Evolutionary conservation across 1,139 yeast genomes (phyloP).

Genomic region (Saccharomyces hybrid): DNA sequence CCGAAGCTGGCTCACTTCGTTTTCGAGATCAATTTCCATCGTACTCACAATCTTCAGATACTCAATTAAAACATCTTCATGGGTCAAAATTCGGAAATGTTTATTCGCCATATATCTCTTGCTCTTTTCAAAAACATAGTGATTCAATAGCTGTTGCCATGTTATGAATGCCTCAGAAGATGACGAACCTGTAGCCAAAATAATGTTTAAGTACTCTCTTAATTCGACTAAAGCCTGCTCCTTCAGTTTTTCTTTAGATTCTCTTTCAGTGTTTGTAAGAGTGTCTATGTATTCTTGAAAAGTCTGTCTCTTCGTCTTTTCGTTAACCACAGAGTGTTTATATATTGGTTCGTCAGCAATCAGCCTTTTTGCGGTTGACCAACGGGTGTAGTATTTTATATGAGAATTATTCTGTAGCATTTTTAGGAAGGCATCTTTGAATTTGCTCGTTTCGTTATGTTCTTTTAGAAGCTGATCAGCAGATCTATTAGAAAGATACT

Average conservation of each 20-base stretch:
- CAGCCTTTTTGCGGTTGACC: slow-evolving; percentile 49
- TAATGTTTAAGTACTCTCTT: slow-evolving; percentile 37
- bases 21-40: slow-evolving; percentile 29
- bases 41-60: slow-evolving; percentile 37
- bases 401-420: slow-evolving; percentile 38
- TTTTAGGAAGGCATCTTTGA: slow-evolving; percentile 45
- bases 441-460: slow-evolving; percentile 45
- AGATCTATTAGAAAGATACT: slow-evolving; percentile 47
- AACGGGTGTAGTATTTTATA: slow-evolving; percentile 53
- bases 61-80: slow-evolving; percentile 50
- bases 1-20: slow-evolving; percentile 34
- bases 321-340: slow-evolving; percentile 54
- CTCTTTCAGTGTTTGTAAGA: slow-evolving; percentile 36
- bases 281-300: slow-evolving; percentile 43
- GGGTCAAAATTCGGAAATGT: slow-evolving; percentile 45
- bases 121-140: slow-evolving; percentile 42
- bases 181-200: slow-evolving; percentile 10
- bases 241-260: slow-evolving; percentile 33
- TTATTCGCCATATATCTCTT: slow-evolving; percentile 51
- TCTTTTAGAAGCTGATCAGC: slow-evolving; percentile 49
- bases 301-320: slow-evolving; percentile 44
- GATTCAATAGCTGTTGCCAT: slow-evolving; percentile 24
- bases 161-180: slow-evolving; percentile 7
- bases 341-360: slow-evolving; percentile 62
- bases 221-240: slow-evolving; percentile 47